Evolutionary conservation across 441 rosid species (phyloP), one percentile per base, ranked within the genome.

Genomic region (Flueggea neowawraea): DNA sequence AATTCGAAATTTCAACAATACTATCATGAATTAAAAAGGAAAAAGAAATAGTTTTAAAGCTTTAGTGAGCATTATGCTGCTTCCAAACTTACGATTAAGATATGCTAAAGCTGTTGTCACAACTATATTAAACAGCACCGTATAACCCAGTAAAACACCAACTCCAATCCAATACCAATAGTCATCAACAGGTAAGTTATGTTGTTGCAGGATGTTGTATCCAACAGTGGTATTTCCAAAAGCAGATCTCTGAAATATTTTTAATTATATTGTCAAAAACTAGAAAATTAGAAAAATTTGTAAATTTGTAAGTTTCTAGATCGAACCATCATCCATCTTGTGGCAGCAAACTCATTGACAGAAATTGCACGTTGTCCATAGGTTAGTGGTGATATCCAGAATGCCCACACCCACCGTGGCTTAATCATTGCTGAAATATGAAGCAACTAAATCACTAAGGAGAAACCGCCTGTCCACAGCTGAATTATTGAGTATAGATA

Each of bases 331-430:
- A 86, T 87, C 98, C 96, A 92, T 45, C 95, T 84, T 6, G 95
- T 73, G 55, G 91, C 82, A 69, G 57, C 70, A 69, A 87, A 48
- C 79, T 87, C 95, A 63, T 86, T 92, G 17, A 83, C 87, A 31
- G 68, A 14, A 0, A 92, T 49, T 52, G 93, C 86, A 70, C 83
- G 84, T 81, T 47, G 76, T 56, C 80, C 85, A 10, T 92, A 92
- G 6, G 84, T 66, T 61, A 92, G 16, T 10, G 98, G 96, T 0
- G 98, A 92, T n/a, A 78, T 44, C 98, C 98, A 89, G 54, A 84
- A 84, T 52, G 78, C 89, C 98, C 96, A 92, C 6, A 59, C 60
- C 96, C 94, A 92, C 88, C 97, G 84, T 8, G 31, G 73, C 22
- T 92, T 95, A 54, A 90, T 87, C 55, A 82, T 49, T 52, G 58